Base-by-base conservation (phyloP, 2,329 filamentous ascomycete genomes). In the Colletotrichum magnum region DNA sequence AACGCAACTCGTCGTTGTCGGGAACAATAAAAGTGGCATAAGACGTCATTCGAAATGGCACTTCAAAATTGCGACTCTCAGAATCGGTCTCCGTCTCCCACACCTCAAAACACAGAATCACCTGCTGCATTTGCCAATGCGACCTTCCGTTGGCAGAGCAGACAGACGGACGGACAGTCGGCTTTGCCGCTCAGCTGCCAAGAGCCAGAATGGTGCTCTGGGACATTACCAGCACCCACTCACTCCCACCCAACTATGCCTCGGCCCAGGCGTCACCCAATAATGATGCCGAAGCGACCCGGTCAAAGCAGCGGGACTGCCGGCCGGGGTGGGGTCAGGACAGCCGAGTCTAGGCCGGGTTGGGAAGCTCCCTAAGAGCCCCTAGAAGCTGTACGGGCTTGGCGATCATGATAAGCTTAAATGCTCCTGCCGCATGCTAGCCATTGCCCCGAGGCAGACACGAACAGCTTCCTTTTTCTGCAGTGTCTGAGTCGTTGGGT, bases 331-430 rank as follows among this genome's bases (percentile, higher is more conserved):
- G 18, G 39, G 52, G 63, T 62, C 54, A 36, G 61, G 9, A 70
- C 47, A 70, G 43, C 57, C 67, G 52, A 47, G 67, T 16, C 67
- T n/a, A 67, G 59, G 69, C 67, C 57, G 39, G 21, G 61, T 70
- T 66, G 48, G 69, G 69, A 61, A 71, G 69, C 61, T 70, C 67
- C 53, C 21, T 15, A 58, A 58, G 51, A 70, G 69, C 61, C 67
- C 67, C 53, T n/a, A 9, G 54, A 56, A 45, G n/a, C 28, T 52
- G 32, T 3, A 43, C 61, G 56, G 57, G 18, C 67, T 70, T 70
- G 66, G 69, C 69, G 45, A 60, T 62, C 18, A 58, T 62, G 69
- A 71, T 71, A 69, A 70, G 67, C 69, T 65, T 70, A 54, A 62
- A 58, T 60, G 62, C 69, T 69, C 69, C 69, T 71, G 69, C 69